Evolutionary conservation across 1,284 basidiomycete genomes (phyloP), one percentile per base, ranked within the genome.

Genomic region (Gomphus sp.): DNA sequence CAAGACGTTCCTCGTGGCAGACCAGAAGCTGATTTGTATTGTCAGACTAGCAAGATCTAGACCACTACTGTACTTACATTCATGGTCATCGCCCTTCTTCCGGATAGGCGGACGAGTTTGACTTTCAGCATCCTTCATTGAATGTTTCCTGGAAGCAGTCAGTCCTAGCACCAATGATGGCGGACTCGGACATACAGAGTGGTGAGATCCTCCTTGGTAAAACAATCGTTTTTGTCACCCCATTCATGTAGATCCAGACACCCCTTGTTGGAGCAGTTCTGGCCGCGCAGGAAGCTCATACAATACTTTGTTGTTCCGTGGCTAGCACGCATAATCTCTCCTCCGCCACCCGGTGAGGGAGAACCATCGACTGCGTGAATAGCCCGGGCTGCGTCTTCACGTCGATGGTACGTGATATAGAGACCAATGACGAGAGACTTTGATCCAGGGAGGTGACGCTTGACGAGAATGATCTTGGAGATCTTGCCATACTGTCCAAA

Each of bases 401-500:
- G 85, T 55, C 93, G 84, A 66, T 96, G 84, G 70, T 97, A 99
- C 16, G 94, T 96, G 72, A 99, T 94, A 73, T 98, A 98, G 55
- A 99, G 80, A 36, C 96, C 96, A 33, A 98, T 82, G 48, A 93
- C 86, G 45, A 92, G 87, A 33, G 79, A 80, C 55, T 81, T 84
- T 56, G 82, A 86, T 51, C 83, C 83, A 4, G 91, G 82, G 1
- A 86, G 78, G 9, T 87, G 88, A 41, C 96, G 88, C 72, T 98
- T 97, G 59, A 92, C 89, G 52, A 99, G 84, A 57, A 98, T 80
- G 61, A 99, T 92, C 75, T 98, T 98, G 52, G 90, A 87, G 65
- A 99, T 98, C 75, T 96, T 97, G 64, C 97, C 97, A 72, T 98
- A 99, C 71, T 98, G 94, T 6, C 97, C 97, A 72, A 99, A 99